Conservation (phyloP, 176 grass and related monocot genomes). For the Oryza nivara region DNA sequence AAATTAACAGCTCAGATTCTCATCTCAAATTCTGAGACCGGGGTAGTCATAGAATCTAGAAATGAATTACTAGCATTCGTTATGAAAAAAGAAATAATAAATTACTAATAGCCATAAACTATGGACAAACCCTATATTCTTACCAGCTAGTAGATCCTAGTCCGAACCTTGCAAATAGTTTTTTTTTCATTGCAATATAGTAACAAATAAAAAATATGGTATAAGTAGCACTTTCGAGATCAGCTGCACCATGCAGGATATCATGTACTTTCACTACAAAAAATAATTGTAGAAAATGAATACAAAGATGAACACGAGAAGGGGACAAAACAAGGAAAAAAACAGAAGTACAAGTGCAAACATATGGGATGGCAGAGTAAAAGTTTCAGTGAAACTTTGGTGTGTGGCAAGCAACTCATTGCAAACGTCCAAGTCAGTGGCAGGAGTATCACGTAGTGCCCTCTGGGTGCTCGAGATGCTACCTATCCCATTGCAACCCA, state of each 20-base stretch:
- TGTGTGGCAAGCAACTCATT: conserved; percentile 11
- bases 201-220: background rate
- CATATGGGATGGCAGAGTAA: conserved; percentile 23
- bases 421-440: conserved; percentile 44
- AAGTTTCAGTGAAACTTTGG: conserved; percentile 34
- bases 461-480: conserved; percentile 37
- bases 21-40: too few species aligned
- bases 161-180: too few species aligned
- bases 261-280: background rate
- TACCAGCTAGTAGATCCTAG: too few species aligned
- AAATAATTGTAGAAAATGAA: background rate
- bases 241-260: conserved; percentile 8
- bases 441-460: conserved; percentile 33
- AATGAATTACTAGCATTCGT: too few species aligned
- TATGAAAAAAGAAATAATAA: too few species aligned
- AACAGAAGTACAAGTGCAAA: conserved; percentile 37
- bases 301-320: background rate
- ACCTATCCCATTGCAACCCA: background rate
- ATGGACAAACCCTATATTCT: too few species aligned
- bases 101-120: too few species aligned
- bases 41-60: too few species aligned
- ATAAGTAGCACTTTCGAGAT: background rate
- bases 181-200: background rate
- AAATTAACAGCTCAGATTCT: too few species aligned
- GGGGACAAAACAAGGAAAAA: conserved; percentile 39